Base-by-base conservation (phyloP, 2,329 filamentous ascomycete genomes). In the Aspergillus quadricinctus region DNA sequence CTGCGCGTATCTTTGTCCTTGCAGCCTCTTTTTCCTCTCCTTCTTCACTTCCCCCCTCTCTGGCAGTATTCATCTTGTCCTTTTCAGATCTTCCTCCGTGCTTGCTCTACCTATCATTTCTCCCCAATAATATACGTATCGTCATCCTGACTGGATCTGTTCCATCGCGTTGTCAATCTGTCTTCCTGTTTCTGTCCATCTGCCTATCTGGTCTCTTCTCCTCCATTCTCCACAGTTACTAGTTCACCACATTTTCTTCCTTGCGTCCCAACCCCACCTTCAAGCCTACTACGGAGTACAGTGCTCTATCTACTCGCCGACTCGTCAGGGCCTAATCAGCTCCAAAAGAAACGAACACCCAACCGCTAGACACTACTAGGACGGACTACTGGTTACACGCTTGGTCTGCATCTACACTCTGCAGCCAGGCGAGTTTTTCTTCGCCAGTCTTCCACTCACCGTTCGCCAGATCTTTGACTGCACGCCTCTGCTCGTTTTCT, bases 361-460 rank as follows among this genome's bases (percentile, higher is more conserved):
- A 35, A 37, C 31, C 31, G 5, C 21, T 46, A 46, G 37, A n/a
- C 8, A 21, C n/a, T 43, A 43, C 40, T 43, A 19, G 40, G n/a
- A 43, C 40, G 21, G 40, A 43, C 48, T 40, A 45, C 48, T 49
- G 57, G 60, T 62, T 61, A 61, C 59, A 62, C 58, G 45, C 55
- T 52, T 53, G 27, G 53, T 37, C 52, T 58, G 56, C 56, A 56
- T 49, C 35, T 52, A 27, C 46, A 37, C 23, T 48, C 57, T 63
- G 62, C 58, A 64, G 57, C 54, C 52, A 56, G 49, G 57, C 54
- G 52, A 52, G 53, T 56, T 58, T 57, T 57, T 57, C 49, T 51
- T 54, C 50, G 50, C 50, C 48, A 35, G 23, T 54, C 59, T 56
- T 64, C 62, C 62, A 64, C 54, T 63, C 61, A 64, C 53, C 62